Percentiles rank a stretch among this genome's conserved stretches.
Evolutionary conservation across 1,284 basidiomycete species (phyloP).

Genomic region (Macrocybe sp.): DNA sequence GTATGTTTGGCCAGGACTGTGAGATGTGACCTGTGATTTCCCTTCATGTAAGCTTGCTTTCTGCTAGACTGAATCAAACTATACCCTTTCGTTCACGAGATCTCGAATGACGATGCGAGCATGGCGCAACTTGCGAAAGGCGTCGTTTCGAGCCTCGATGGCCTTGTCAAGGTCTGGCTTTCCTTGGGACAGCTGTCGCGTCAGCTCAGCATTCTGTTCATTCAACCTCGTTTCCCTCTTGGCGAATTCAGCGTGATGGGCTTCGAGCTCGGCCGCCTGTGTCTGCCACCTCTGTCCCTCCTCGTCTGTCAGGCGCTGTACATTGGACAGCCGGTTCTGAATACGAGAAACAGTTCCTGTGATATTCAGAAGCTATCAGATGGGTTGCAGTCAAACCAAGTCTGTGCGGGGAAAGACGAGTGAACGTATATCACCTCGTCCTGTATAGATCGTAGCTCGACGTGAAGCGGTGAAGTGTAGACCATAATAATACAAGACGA

Average conservation of each 20-base stretch:
- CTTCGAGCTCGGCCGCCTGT: conserved; percentile 28
- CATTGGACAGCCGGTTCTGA: conserved; percentile 18
- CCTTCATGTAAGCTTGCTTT: no score
- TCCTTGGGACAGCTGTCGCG: conserved; percentile 17
- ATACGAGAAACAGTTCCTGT: conserved; percentile 16
- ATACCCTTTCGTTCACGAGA: conserved; percentile 26
- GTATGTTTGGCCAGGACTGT: no score
- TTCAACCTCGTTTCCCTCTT: conserved; percentile 21
- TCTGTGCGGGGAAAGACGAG: background rate
- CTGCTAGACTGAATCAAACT: no score
- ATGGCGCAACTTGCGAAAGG: conserved; percentile 32
- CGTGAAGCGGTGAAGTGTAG: conserved; percentile 1
- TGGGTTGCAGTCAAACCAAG: conserved; percentile 3
- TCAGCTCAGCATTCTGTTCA: conserved; percentile 24
- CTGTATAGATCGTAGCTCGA: conserved; percentile 11
- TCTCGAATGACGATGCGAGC: conserved; percentile 32
- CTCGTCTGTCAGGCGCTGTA: conserved; percentile 13
- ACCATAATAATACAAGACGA: no score
- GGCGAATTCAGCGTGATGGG: conserved; percentile 16
- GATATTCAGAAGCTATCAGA: conserved; percentile 15
- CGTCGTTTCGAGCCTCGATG: conserved; percentile 25
- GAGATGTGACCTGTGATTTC: no score
- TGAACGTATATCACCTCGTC: conserved; percentile 11
- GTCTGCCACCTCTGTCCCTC: conserved; percentile 20
- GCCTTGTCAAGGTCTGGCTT: conserved; percentile 23